A percentile compares a stretch with the other conserved stretches of the same genome.
These are phyloP conservation scores for Boletus sp. DNA, from an alignment of 768 basidiomycete species.

Conservation along the genomic window DNA sequence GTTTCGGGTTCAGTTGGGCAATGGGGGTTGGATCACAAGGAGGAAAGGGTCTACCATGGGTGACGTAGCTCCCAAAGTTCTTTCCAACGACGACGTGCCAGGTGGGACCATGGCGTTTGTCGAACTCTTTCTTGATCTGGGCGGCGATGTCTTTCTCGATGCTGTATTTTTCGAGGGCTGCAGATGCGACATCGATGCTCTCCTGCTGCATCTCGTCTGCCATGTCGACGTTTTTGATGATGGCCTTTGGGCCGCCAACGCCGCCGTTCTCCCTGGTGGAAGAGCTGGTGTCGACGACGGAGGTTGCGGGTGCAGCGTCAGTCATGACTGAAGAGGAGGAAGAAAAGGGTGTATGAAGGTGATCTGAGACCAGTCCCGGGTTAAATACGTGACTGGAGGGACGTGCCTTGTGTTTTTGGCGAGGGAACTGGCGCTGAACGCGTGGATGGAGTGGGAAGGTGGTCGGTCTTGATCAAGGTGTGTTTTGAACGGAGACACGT, in stretches of 20 bases:
- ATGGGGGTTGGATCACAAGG: background rate
- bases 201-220: conserved; percentile 94
- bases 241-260: conserved; percentile 62
- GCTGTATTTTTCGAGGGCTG: conserved; percentile 84
- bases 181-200: conserved; percentile 81
- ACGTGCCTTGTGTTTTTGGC: conserved; percentile 29
- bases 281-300: conserved; percentile 52
- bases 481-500: conserved; percentile 20
- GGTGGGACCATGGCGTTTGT: conserved; percentile 86
- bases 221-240: conserved; percentile 98
- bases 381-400: conserved; percentile 25
- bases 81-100: conserved; percentile 99
- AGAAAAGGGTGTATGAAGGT: background rate
- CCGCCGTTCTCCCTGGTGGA: conserved; percentile 38
- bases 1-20: conserved; percentile 11
- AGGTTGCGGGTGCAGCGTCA: conserved; percentile 57
- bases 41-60: conserved; percentile 65
- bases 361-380: conserved; percentile 1
- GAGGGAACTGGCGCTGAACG: conserved; percentile 13
- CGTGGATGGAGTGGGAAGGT: conserved; percentile 16
- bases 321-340: conserved; percentile 40
- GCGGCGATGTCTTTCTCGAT: conserved; percentile 99
- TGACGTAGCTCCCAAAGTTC: conserved; percentile 98
- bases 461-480: conserved; percentile 13
- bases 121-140: conserved; percentile 97